Conservation (phyloP, 202 grass and related monocot genomes). For the Digitaria exilis region DNA sequence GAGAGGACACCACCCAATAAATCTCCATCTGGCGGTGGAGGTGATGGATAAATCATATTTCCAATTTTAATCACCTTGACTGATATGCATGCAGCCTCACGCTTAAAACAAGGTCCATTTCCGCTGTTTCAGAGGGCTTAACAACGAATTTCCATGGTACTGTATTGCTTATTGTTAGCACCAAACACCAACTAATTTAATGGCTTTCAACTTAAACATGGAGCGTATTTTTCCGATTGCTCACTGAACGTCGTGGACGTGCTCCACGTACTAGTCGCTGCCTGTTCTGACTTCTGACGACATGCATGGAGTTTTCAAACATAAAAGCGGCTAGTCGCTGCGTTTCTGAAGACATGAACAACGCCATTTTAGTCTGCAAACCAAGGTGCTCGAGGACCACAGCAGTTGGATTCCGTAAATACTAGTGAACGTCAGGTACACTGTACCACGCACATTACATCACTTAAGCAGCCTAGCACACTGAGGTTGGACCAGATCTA, state of each 20-base stretch:
- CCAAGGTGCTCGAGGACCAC: background rate
- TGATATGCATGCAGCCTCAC: too few relatives aligned
- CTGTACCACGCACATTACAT: background rate
- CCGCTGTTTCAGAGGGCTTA: too few relatives aligned
- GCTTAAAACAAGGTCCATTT: too few relatives aligned
- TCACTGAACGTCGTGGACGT: background rate
- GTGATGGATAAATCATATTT: too few relatives aligned
- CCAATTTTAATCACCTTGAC: too few relatives aligned
- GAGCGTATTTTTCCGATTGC: background rate
- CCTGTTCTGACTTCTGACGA: background rate
- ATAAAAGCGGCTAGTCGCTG: background rate
- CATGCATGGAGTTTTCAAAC: background rate
- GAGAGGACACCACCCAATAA: too few relatives aligned
- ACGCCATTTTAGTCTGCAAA: background rate
- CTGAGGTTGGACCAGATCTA: background rate
- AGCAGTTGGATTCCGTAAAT: background rate
- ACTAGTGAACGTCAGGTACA: background rate
- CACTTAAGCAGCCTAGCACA: background rate
- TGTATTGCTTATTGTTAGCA: too few relatives aligned
- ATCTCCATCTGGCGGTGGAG: too few relatives aligned
- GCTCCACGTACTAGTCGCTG: background rate
- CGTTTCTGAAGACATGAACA: background rate
- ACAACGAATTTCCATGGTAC: too few relatives aligned
- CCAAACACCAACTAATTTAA: too few relatives aligned
- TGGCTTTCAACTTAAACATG: too few relatives aligned